Conservation (phyloP, 768 basidiomycete genomes). For the Mycena amicta region DNA sequence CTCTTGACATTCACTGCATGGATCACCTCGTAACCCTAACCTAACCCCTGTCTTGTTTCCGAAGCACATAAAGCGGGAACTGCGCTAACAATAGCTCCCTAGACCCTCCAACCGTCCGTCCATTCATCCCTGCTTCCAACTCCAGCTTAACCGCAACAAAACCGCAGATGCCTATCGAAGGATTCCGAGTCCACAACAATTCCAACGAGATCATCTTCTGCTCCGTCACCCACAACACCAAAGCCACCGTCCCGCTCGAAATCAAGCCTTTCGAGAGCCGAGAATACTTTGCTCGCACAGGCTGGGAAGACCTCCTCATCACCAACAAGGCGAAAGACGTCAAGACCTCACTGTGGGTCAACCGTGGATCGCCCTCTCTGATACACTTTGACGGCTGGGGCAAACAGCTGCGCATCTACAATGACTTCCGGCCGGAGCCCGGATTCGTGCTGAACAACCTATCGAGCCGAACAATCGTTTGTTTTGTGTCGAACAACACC, state of each 20-base stretch:
- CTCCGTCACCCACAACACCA: constrained; percentile 13
- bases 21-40: no score
- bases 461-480: constrained; percentile 11
- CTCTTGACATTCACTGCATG: no score
- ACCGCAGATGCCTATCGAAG: constrained; percentile 3
- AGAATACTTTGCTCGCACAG: constrained; percentile 1
- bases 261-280: constrained; percentile 14
- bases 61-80: no score
- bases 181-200: constrained; percentile 20
- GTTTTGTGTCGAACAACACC: constrained; percentile 17
- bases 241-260: background rate
- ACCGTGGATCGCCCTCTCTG: constrained; percentile 11
- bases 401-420: constrained; percentile 17
- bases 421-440: constrained; percentile 18
- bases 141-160: no score
- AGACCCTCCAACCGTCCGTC: background rate
- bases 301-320: constrained; percentile 21
- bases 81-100: no score
- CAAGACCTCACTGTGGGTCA: constrained; percentile 13
- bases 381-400: constrained; percentile 19
- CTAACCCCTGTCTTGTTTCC: no score
- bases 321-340: constrained; percentile 5
- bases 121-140: no score
- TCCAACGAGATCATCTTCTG: constrained; percentile 18
- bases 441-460: constrained; percentile 17